Percentiles rank a stretch among this genome's conserved stretches.
Conservation (phyloP, 2,329 filamentous ascomycete genomes). For the Didymella glomerata region DNA sequence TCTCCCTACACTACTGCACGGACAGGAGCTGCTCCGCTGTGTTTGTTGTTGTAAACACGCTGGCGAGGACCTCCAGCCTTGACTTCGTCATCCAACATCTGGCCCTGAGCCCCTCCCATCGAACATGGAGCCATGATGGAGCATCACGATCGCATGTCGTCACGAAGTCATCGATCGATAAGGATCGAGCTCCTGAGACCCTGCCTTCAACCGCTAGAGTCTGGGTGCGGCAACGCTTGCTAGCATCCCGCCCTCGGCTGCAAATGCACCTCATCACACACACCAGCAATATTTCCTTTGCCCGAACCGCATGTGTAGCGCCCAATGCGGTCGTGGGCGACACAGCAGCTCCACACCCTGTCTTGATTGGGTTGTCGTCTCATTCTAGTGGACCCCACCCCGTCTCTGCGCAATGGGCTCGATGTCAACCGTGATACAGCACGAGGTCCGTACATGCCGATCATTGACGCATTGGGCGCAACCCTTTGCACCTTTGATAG, state of each 20-base stretch:
- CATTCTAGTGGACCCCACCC: conserved; percentile 14
- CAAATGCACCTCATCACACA: conserved; percentile 46
- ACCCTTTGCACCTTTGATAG: conserved; percentile 4
- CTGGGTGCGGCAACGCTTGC: conserved; percentile 24
- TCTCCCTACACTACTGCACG: conserved; percentile 29
- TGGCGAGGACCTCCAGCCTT: conserved; percentile 2
- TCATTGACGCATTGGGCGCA: neutral
- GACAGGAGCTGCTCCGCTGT: conserved; percentile 3
- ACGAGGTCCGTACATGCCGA: conserved; percentile 21
- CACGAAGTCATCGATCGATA: conserved; percentile 22
- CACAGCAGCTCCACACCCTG: conserved; percentile 19
- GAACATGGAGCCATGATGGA: neutral
- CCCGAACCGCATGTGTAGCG: conserved; percentile 23
- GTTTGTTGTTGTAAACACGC: conserved; percentile 20
- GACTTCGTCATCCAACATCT: conserved; percentile 11
- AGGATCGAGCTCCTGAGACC: conserved; percentile 20
- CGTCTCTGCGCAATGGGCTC: conserved; percentile 23
- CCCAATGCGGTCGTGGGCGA: conserved; percentile 28
- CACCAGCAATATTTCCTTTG: conserved; percentile 36
- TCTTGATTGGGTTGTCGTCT: conserved; percentile 34
- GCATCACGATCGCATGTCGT: conserved; percentile 14
- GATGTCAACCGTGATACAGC: conserved; percentile 24
- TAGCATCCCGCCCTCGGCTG: conserved; percentile 21
- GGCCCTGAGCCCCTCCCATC: conserved; percentile 6
- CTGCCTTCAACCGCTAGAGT: conserved; percentile 19